Evolutionary conservation across 768 basidiomycete species (phyloP).

Genomic region (Chlorophyllum brunneum): DNA sequence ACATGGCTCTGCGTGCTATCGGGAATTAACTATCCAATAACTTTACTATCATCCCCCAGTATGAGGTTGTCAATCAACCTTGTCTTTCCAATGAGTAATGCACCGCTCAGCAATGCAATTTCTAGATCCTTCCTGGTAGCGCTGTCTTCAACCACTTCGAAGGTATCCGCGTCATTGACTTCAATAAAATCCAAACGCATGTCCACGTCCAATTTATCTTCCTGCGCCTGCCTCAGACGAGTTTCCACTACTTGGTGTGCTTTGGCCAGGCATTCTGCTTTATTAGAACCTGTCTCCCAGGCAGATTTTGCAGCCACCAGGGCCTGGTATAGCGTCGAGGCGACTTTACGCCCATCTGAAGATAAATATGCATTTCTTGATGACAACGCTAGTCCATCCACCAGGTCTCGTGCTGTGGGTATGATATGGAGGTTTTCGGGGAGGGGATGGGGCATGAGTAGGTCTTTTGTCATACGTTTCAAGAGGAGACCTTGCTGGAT

Average conservation of each 20-base stretch:
- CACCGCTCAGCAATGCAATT: conserved; percentile 76
- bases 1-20: neutral
- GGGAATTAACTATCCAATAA: conserved; percentile 25
- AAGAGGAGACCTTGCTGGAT: conserved; percentile 93
- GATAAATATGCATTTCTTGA: conserved; percentile 88
- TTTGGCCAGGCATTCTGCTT: conserved; percentile 41
- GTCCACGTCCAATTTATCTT: conserved; percentile 37
- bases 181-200: conserved; percentile 82
- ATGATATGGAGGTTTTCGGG: conserved; percentile 78
- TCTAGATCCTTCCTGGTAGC: conserved; percentile 24
- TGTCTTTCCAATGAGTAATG: conserved; percentile 81
- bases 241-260: conserved; percentile 40
- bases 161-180: conserved; percentile 78
- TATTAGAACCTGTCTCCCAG: conserved; percentile 53
- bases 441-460: conserved; percentile 76
- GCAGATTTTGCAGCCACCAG: conserved; percentile 51
- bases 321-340: conserved; percentile 68
- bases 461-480: conserved; percentile 71
- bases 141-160: conserved; percentile 51
- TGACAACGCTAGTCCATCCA: conserved; percentile 76
- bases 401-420: conserved; percentile 71
- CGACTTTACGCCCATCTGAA: conserved; percentile 54
- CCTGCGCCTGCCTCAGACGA: conserved; percentile 24
- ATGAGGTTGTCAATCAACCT: conserved; percentile 92
- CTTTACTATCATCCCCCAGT: conserved; percentile 46